These are phyloP conservation scores for Coleophoma cylindrospora DNA, from an alignment of 2,329 filamentous ascomycete species.

Conservation along the genomic window DNA sequence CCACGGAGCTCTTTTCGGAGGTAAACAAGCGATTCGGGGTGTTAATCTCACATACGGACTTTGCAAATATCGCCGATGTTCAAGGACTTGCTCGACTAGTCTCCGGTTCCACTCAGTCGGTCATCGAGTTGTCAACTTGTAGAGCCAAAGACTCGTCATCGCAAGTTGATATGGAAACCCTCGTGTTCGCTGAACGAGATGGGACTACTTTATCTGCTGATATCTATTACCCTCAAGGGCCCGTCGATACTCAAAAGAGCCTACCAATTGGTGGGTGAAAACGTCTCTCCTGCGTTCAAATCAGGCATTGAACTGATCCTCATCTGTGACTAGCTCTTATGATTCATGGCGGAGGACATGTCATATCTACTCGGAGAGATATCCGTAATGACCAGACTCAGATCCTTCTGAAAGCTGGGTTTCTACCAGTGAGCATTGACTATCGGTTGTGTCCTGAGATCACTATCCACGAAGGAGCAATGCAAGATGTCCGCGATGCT, in stretches of 20 bases:
- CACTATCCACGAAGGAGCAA: conserved; percentile 37
- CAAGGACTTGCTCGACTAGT: too few species aligned
- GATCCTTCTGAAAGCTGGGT: conserved; percentile 30
- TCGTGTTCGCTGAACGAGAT: too few species aligned
- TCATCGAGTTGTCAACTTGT: too few species aligned
- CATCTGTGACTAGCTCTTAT: conserved; percentile 30
- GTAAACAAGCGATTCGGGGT: not conserved
- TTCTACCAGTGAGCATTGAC: conserved; percentile 43
- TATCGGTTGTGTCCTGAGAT: conserved; percentile 45
- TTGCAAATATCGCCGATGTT: too few species aligned
- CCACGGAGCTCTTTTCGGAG: not conserved
- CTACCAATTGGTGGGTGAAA: conserved; percentile 6
- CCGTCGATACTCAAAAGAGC: conserved; percentile 19
- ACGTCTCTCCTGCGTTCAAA: too few species aligned
- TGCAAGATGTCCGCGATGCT: conserved; percentile 38
- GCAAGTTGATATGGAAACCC: too few species aligned
- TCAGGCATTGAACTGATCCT: too few species aligned
- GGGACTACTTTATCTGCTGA: too few species aligned
- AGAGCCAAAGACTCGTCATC: too few species aligned
- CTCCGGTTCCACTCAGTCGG: too few species aligned
- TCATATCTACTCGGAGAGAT: conserved; percentile 32
- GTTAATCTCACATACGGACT: too few species aligned
- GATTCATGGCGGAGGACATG: conserved; percentile 39
- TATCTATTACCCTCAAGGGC: conserved; percentile 15
- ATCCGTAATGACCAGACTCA: conserved; percentile 31